A percentile compares a stretch with the other conserved stretches of the same genome.
Evolutionary conservation across 768 basidiomycete genomes (phyloP).

Genomic region (Chalciporus piperatus): DNA sequence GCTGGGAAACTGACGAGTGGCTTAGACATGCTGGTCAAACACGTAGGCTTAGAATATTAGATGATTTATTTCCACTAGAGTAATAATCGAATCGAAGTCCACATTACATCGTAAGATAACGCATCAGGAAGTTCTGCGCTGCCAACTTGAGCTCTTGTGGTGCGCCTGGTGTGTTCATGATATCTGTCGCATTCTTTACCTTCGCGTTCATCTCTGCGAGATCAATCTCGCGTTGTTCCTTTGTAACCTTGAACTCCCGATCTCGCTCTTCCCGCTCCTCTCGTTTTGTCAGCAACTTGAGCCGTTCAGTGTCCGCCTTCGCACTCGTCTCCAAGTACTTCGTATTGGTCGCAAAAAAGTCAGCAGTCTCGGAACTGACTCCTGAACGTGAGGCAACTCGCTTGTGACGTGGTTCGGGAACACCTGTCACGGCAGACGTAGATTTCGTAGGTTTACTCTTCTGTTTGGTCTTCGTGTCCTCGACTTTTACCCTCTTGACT

Average conservation of each 20-base stretch:
- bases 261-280: no score
- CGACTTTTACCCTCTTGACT: neutral
- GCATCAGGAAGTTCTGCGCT: neutral
- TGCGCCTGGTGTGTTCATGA: neutral
- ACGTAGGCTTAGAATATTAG: neutral
- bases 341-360: neutral
- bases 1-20: constrained; percentile 9
- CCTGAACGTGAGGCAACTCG: neutral
- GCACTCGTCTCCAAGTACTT: neutral
- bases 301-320: neutral
- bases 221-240: neutral
- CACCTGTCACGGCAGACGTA: neutral
- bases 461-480: neutral
- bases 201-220: neutral
- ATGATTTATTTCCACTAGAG: constrained; percentile 8
- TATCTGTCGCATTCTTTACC: neutral
- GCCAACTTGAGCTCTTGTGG: neutral
- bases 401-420: neutral
- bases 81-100: neutral
- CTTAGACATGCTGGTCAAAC: constrained; percentile 1
- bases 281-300: neutral
- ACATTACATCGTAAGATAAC: neutral
- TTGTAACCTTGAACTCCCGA: neutral
- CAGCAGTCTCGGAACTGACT: neutral
- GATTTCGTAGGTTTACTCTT: neutral